Percentiles rank a stretch among this genome's conserved stretches.
These are phyloP conservation scores for Mycena venus DNA, from an alignment of 768 basidiomycete species.

Conservation along the genomic window DNA sequence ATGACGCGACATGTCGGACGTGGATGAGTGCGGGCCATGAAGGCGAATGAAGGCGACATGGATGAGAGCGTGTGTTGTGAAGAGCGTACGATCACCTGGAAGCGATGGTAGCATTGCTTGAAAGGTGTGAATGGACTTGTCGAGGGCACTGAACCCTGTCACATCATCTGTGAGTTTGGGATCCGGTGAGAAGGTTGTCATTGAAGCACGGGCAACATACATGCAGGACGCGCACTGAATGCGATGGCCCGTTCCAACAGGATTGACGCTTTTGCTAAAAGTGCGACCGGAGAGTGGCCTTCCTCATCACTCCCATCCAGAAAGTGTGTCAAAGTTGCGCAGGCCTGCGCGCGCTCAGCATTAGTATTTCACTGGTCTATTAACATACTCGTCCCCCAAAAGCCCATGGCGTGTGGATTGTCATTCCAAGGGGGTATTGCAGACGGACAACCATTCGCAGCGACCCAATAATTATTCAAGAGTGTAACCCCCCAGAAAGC, in stretches of 20 bases:
- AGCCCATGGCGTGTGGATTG: constrained; percentile 17
- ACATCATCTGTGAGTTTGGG: background rate
- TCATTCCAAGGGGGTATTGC: background rate
- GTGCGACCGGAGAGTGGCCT: background rate
- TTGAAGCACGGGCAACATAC: no score
- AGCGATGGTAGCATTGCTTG: background rate
- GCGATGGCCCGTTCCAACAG: constrained; percentile 12
- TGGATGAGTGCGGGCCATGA: background rate
- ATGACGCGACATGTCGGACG: no score
- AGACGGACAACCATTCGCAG: background rate
- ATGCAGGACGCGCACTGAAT: background rate
- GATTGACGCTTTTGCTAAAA: constrained; percentile 18
- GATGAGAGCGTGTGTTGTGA: background rate
- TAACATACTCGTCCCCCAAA: background rate
- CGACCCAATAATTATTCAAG: constrained; percentile 24
- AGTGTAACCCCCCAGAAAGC: constrained; percentile 21
- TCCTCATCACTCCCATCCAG: constrained; percentile 5
- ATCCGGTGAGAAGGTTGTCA: background rate
- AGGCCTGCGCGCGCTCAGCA: no score
- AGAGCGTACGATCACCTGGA: background rate
- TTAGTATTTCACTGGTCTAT: background rate
- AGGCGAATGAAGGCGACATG: constrained; percentile 20
- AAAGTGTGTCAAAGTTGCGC: constrained; percentile 12
- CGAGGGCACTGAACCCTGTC: background rate
- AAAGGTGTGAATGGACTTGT: background rate